Conservation (phyloP, 352 stramenopile species). For the Elongisporangium anandrum region DNA sequence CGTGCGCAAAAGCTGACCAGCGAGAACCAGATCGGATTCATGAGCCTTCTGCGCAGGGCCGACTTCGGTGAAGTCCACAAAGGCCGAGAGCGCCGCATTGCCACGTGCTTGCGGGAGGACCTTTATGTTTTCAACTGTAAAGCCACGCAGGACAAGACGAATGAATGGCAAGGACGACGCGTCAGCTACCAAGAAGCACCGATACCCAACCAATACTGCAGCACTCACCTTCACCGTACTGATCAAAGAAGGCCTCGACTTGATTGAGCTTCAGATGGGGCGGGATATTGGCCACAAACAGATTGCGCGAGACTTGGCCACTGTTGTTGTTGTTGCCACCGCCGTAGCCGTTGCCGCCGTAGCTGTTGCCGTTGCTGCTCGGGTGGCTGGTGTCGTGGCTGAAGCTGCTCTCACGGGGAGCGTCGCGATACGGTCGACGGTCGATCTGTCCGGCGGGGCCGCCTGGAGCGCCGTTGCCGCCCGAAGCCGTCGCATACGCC, state of each 20-base stretch:
- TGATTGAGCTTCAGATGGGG: constrained; percentile 59
- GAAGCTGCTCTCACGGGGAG: constrained; percentile 1
- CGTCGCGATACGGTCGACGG: constrained; percentile 8
- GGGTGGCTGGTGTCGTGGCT: constrained; percentile 8
- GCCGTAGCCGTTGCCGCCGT: not conserved
- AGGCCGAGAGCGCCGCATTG: constrained; percentile 55
- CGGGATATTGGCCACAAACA: constrained; percentile 67
- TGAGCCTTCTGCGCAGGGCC: constrained; percentile 37
- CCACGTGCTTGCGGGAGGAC: constrained; percentile 39
- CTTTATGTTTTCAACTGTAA: constrained; percentile 55
- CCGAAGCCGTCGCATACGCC: constrained; percentile 24
- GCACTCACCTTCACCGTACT: constrained; percentile 39
- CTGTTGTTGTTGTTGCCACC: not conserved
- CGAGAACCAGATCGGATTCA: constrained; percentile 34
- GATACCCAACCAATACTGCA: not conserved
- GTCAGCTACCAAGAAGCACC: not conserved
- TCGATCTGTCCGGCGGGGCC: constrained; percentile 20
- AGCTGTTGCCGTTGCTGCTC: constrained; percentile 10
- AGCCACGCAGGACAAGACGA: constrained; percentile 1
- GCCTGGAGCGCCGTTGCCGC: constrained; percentile 15
- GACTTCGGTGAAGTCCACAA: constrained; percentile 52
- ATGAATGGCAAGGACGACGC: too few species aligned
- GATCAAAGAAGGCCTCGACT: constrained; percentile 46
- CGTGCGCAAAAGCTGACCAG: constrained; percentile 32
- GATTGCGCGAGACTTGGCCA: constrained; percentile 27